These are phyloP conservation scores for Chytriomyces sp. DNA, from an alignment of 192 early-diverging fungal species.

Conservation along the genomic window DNA sequence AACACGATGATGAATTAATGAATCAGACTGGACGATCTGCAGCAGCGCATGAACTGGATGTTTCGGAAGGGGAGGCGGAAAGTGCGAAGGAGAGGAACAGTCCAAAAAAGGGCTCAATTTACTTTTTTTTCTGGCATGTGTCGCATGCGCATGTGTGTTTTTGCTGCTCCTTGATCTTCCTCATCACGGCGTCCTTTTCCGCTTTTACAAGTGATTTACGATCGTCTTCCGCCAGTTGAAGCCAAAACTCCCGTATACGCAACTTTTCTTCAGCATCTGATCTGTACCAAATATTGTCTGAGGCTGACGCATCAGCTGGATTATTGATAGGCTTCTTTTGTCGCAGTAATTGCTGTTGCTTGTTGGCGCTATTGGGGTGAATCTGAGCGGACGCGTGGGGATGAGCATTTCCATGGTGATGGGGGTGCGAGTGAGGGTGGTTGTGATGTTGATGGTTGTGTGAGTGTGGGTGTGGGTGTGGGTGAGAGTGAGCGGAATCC, in stretches of 20 bases:
- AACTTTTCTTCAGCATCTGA: constrained; percentile 76
- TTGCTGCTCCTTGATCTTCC: constrained; percentile 91
- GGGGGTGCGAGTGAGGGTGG: not conserved
- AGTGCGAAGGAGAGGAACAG: not conserved
- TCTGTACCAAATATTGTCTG: constrained; percentile 64
- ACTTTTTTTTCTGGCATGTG: constrained; percentile 82
- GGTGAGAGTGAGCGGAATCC: not conserved
- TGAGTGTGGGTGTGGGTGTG: not conserved
- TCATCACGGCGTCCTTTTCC: constrained; percentile 84
- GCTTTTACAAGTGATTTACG: constrained; percentile 78
- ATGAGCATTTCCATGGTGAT: not conserved
- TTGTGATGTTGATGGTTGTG: constrained; percentile 13
- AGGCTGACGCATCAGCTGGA: not conserved
- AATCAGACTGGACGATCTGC: too few species aligned
- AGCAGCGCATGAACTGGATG: too few species aligned
- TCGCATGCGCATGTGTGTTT: constrained; percentile 83
- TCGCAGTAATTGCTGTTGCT: not conserved
- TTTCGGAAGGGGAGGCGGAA: too few species aligned
- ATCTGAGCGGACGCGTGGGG: not conserved
- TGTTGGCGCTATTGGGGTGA: not conserved
- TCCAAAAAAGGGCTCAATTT: constrained; percentile 24
- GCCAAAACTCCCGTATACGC: constrained; percentile 85
- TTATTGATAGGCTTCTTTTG: not conserved
- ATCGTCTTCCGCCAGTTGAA: constrained; percentile 79
- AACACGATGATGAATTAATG: too few species aligned